Evolutionary conservation across 805 yeast species (phyloP).

Genomic region (Teunomyces funiuensis): DNA sequence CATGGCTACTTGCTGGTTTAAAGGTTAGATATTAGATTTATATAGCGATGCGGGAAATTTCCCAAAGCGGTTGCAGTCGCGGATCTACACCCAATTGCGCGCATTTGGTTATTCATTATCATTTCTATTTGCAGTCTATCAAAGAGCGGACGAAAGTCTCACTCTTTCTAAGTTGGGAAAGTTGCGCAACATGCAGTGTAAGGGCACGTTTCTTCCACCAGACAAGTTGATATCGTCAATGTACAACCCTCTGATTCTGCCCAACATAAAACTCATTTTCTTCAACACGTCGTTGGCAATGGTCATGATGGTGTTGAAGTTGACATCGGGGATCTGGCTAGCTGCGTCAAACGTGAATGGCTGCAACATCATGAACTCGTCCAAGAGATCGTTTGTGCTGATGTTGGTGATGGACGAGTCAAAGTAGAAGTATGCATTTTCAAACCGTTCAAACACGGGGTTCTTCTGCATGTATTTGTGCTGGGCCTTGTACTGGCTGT

Average conservation of each 20-base stretch:
- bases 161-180: slow-evolving; percentile 33
- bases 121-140: neutral
- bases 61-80: neutral
- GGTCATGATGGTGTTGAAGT: slow-evolving; percentile 28
- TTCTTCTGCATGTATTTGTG: slow-evolving; percentile 1
- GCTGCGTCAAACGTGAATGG: slow-evolving; percentile 5
- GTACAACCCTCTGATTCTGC: slow-evolving; percentile 29
- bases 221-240: slow-evolving; percentile 30
- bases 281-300: slow-evolving; percentile 37
- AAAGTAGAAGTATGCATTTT: slow-evolving; percentile 34
- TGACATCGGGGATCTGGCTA: slow-evolving; percentile 14
- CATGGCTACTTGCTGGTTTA: too few relatives aligned
- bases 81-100: neutral
- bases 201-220: slow-evolving; percentile 32
- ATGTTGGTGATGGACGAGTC: slow-evolving; percentile 25
- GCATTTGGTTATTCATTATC: neutral
- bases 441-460: slow-evolving; percentile 15
- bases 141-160: slow-evolving; percentile 18
- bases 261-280: slow-evolving; percentile 33
- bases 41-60: neutral
- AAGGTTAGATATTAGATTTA: too few relatives aligned
- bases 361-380: slow-evolving; percentile 3
- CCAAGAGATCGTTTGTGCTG: slow-evolving; percentile 5
- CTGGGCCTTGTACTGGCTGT: slow-evolving; percentile 1
- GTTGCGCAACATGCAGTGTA: slow-evolving; percentile 29